phyloP scores from a whole-genome alignment of 2,329 filamentous ascomycete genomes.

The Exophiala sideris region DNA sequence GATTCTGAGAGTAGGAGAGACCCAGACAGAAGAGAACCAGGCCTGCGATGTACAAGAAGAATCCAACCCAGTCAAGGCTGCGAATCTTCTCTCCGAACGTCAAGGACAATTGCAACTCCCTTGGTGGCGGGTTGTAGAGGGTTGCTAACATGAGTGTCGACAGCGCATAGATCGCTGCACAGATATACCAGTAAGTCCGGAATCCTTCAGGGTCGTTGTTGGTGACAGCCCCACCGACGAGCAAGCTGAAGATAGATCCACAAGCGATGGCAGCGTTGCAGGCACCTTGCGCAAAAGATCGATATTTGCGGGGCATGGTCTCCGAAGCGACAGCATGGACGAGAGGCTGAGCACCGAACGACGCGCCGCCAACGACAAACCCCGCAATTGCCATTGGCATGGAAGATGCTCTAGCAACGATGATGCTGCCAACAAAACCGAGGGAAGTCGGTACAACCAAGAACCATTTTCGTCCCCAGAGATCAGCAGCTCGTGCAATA shows the following conservation, averaged over 20 bases:
- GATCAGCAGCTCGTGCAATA: conserved; percentile 15
- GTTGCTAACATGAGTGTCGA: not conserved
- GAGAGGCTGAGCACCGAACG: conserved; percentile 3
- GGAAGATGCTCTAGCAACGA: conserved; percentile 1
- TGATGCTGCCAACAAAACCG: conserved; percentile 8
- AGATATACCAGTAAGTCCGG: conserved; percentile 14
- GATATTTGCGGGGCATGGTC: conserved; percentile 12
- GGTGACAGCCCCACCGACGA: conserved; percentile 3
- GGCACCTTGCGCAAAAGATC: conserved; percentile 5
- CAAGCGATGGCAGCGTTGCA: conserved; percentile 5
- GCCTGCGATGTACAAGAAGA: conserved; percentile 73
- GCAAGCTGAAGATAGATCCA: conserved; percentile 3
- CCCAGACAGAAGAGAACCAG: conserved; percentile 93
- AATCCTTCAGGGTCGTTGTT: conserved; percentile 4
- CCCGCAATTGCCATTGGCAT: conserved; percentile 7
- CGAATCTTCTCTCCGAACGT: not conserved
- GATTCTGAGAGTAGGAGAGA: conserved; percentile 59
- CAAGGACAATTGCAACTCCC: conserved; percentile 6
- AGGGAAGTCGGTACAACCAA: conserved; percentile 6
- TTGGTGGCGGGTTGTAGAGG: conserved; percentile 9
- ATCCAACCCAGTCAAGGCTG: not conserved
- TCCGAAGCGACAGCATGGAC: conserved; percentile 11
- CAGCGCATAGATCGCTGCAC: conserved; percentile 4
- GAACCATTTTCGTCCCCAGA: conserved; percentile 22
- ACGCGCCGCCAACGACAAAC: conserved; percentile 1